Evolutionary conservation across 2,329 filamentous ascomycete species (phyloP), one percentile per base, ranked within the genome.

Genomic region (Zymoseptoria tritici): DNA sequence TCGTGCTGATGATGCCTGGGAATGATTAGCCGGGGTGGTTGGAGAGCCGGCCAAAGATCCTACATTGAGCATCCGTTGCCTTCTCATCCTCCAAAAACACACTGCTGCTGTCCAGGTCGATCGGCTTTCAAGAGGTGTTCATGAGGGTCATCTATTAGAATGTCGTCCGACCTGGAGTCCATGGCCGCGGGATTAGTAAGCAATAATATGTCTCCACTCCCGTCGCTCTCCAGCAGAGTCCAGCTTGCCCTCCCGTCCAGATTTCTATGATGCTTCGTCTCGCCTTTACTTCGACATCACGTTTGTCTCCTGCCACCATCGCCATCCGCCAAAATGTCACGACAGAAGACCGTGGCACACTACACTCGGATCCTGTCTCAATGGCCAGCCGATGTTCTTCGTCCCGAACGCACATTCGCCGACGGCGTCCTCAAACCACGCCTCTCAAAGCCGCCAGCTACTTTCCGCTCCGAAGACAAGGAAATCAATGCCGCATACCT

Each of bases 401-500:
- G 80, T 24, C 80, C 80, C 13, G 76, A 67, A 29, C 75, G 62
- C 74, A 76, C 61, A 69, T 78, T 56, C 72, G 74, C 63, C 79
- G 80, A 70, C 75, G 77, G 54, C 71, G 66, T 76, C 54, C 75
- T 82, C 59, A 71, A 75, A 60, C 67, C 70, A 58, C 78, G 78
- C 56, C 73, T 75, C 60, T 69, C 71, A 31, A 68, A 54, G 55
- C 73, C 66, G 8, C 72, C 67, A 54, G 57, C 67, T 0, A 59
- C 67, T 53, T 51, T 42, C 55, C 60, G 63, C 49, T 53, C 67
- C 52, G 79, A 82, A 62, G 67, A 75, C 31, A 71, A 71, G 31
- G 77, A 83, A 65, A 72, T 84, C 57, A 85, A 85, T 65, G 83
- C 82, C 4, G 77, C 86, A 1, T 84, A 82, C 62, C 79, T 81